phyloP scores from a whole-genome alignment of 1,139 yeast genomes.

The Lodderomyces parapsilosis region DNA sequence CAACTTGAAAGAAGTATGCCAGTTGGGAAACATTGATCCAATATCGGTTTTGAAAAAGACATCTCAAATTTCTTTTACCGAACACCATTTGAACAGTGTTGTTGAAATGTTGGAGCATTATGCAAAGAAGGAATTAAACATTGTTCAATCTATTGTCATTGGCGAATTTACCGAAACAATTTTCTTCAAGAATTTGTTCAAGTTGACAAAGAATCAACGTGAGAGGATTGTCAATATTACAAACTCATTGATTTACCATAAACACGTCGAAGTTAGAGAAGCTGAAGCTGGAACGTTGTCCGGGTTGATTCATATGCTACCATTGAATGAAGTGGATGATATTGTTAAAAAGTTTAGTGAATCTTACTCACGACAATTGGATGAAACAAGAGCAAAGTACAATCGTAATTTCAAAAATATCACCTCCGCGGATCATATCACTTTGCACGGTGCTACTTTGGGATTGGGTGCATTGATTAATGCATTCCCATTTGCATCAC shows the following conservation, averaged over 20 bases:
- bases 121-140: constrained; percentile 45
- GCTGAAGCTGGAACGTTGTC: constrained; percentile 75
- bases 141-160: constrained; percentile 68
- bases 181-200: constrained; percentile 69
- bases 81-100: constrained; percentile 41
- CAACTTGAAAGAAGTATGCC: constrained; percentile 78
- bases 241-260: constrained; percentile 55
- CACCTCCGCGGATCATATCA: constrained; percentile 42
- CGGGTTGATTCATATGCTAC: constrained; percentile 79
- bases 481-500: constrained; percentile 89
- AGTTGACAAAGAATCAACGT: constrained; percentile 51
- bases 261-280: constrained; percentile 74
- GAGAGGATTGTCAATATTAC: constrained; percentile 52
- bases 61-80: constrained; percentile 58
- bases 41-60: constrained; percentile 51
- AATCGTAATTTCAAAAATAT: constrained; percentile 29
- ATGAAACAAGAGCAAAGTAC: constrained; percentile 29
- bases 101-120: constrained; percentile 52
- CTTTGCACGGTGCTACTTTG: constrained; percentile 81
- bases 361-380: constrained; percentile 29
- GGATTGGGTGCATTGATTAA: constrained; percentile 87
- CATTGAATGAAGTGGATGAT: constrained; percentile 50
- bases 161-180: constrained; percentile 73
- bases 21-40: constrained; percentile 65
- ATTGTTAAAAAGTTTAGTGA: constrained; percentile 26